These are phyloP conservation scores for Moniliella sp. DNA, from an alignment of 1,284 basidiomycete species.

Conservation along the genomic window DNA sequence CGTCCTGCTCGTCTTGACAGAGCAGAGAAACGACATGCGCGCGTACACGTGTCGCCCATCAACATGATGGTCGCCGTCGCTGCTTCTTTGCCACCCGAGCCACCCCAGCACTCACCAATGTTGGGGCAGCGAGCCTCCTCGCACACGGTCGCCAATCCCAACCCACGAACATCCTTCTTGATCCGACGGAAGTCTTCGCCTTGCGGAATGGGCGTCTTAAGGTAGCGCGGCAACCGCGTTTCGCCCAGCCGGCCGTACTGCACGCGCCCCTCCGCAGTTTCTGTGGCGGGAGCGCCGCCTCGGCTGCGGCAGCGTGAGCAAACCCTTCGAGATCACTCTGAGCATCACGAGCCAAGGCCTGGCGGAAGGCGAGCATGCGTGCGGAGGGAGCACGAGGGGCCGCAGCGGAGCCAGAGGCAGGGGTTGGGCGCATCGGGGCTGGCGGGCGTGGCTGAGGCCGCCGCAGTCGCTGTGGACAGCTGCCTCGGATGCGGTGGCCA, in stretches of 20 bases:
- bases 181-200: constrained; percentile 73
- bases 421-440: too few relatives aligned
- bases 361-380: constrained; percentile 1
- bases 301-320: background rate
- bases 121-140: constrained; percentile 98
- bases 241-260: constrained; percentile 18
- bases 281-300: too few relatives aligned
- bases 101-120: constrained; percentile 98
- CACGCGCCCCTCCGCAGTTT: too few relatives aligned
- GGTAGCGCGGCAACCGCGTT: constrained; percentile 57
- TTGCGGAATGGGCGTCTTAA: constrained; percentile 64
- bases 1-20: constrained; percentile 73
- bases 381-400: too few relatives aligned
- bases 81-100: constrained; percentile 47
- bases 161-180: constrained; percentile 77
- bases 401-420: too few relatives aligned
- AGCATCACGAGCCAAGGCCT: background rate
- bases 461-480: too few relatives aligned
- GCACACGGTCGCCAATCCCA: constrained; percentile 82
- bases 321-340: constrained; percentile 2
- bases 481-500: too few relatives aligned
- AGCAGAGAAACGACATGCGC: constrained; percentile 90
- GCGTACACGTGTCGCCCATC: constrained; percentile 98
- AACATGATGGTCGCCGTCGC: constrained; percentile 81
- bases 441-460: too few relatives aligned